Evolutionary conservation across 371 early-diverging fungal genomes (phyloP).

Genomic region (Rhizopus arrhizus): DNA sequence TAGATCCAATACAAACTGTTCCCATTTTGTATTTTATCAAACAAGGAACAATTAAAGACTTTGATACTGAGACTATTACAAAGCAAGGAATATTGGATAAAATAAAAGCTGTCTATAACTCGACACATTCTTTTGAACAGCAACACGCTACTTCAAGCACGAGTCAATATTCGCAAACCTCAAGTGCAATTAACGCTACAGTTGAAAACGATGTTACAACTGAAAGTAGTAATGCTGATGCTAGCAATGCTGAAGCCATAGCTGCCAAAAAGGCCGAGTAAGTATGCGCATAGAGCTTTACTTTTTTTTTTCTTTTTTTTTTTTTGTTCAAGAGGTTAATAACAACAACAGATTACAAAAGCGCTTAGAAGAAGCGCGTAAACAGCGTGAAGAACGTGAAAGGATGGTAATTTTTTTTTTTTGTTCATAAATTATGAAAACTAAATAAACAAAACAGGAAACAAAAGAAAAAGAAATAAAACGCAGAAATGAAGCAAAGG

Average conservation of each 20-base stretch:
- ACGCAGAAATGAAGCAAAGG: conserved; percentile 44
- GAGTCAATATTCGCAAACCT: no score
- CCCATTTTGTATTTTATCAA: conserved; percentile 37
- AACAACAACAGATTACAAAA: conserved; percentile 29
- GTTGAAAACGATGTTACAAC: neutral
- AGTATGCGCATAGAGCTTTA: neutral
- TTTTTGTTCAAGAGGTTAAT: neutral
- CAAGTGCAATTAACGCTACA: neutral
- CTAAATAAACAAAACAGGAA: conserved; percentile 18
- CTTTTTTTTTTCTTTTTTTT: no score
- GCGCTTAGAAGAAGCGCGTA: conserved; percentile 41
- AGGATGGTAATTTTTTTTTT: conserved; percentile 22
- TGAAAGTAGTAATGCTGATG: neutral
- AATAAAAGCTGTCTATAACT: conserved; percentile 3
- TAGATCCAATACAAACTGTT: conserved; percentile 27
- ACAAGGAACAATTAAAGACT: conserved; percentile 36
- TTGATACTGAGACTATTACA: conserved; percentile 25
- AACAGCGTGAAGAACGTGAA: conserved; percentile 40
- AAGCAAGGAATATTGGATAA: conserved; percentile 24
- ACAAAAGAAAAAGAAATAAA: conserved; percentile 39
- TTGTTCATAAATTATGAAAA: neutral
- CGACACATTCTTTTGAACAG: neutral
- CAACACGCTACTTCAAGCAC: neutral
- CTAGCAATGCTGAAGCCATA: neutral
- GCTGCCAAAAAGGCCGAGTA: conserved; percentile 27